A percentile compares a stretch with the other conserved stretches of the same genome.
phyloP scores from a whole-genome alignment of 176 grass and related monocot genomes.

The Aegilops bicornis region DNA sequence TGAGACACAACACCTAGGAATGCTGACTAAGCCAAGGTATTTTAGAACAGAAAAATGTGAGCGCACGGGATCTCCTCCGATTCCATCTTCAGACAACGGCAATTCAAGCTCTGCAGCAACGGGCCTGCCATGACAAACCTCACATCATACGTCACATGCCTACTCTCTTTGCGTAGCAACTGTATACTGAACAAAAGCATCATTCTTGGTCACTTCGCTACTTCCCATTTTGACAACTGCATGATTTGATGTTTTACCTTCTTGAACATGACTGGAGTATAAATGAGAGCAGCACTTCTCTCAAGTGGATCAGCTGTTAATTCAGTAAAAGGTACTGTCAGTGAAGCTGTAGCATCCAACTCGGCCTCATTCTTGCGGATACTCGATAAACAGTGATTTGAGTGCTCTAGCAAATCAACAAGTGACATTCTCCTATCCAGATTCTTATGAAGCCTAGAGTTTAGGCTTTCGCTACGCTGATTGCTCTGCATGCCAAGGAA shows the following conservation, averaged over 20 bases:
- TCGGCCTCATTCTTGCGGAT: constrained; percentile 13
- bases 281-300: constrained; percentile 11
- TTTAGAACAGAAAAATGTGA: neutral
- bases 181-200: no score
- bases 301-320: neutral
- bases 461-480: constrained; percentile 13
- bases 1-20: no score
- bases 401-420: constrained; percentile 24
- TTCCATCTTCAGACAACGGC: neutral
- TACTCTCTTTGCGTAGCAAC: neutral
- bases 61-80: neutral
- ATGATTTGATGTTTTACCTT: neutral
- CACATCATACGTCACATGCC: neutral
- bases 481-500: constrained; percentile 33
- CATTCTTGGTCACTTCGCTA: no score
- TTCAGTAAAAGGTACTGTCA: neutral
- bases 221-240: neutral
- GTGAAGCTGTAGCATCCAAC: neutral
- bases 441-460: constrained; percentile 4
- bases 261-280: constrained; percentile 20
- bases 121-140: neutral
- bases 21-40: no score
- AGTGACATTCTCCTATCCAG: constrained; percentile 16
- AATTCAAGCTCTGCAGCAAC: neutral
- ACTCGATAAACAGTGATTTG: neutral